These are phyloP conservation scores for Neospora caninum DNA, from an alignment of 169 alveolate genomes.

Conservation along the genomic window DNA sequence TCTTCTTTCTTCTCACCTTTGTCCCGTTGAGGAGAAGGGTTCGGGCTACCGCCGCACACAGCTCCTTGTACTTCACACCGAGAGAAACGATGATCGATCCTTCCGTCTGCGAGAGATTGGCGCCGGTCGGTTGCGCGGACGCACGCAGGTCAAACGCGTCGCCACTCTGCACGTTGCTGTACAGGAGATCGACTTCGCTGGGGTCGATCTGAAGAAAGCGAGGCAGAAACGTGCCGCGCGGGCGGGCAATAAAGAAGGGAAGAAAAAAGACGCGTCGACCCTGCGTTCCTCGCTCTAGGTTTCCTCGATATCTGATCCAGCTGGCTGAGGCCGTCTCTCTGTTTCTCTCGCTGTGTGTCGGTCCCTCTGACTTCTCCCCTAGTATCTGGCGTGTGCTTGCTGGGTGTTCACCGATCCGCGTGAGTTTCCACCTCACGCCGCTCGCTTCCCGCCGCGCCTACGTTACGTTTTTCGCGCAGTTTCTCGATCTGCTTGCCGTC, in stretches of 20 bases:
- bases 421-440: too few relatives aligned
- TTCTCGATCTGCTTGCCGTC: slow-evolving; percentile 60
- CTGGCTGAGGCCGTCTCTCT: too few relatives aligned
- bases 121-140: slow-evolving; percentile 69
- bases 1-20: slow-evolving; percentile 19
- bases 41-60: slow-evolving; percentile 72
- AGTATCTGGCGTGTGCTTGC: too few relatives aligned
- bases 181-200: slow-evolving; percentile 71
- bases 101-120: slow-evolving; percentile 67
- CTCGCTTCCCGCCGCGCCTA: neutral
- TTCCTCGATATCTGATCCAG: too few relatives aligned
- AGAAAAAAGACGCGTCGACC: too few relatives aligned
- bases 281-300: too few relatives aligned
- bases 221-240: too few relatives aligned
- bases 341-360: too few relatives aligned
- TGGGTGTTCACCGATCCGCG: too few relatives aligned
- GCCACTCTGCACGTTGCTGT: slow-evolving; percentile 73
- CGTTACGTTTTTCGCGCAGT: slow-evolving; percentile 65
- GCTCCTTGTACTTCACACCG: slow-evolving; percentile 75
- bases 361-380: too few relatives aligned
- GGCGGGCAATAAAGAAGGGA: too few relatives aligned
- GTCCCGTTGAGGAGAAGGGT: slow-evolving; percentile 71
- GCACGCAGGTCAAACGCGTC: slow-evolving; percentile 72
- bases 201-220: slow-evolving; percentile 59
- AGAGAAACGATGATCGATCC: slow-evolving; percentile 71